Base-by-base conservation (phyloP, 441 rosid species). In the Populus tomentosa region DNA sequence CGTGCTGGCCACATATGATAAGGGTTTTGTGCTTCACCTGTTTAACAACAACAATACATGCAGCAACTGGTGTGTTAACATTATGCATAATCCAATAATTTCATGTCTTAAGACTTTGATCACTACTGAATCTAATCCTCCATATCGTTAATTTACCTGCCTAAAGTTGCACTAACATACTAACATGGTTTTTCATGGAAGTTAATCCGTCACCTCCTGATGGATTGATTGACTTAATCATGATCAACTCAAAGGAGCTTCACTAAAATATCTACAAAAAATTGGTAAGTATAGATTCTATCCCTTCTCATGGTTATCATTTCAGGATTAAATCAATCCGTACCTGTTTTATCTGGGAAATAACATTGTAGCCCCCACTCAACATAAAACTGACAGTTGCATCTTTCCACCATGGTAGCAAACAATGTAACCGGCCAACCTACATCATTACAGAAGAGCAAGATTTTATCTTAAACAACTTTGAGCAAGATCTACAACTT, bases 361-460 rank as follows among this genome's bases (percentile, higher is more conserved):
- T 67, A 67, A 94, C 90, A 69, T 87, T 85, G 82, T 91, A 94
- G 76, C 98, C 97, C 11, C 98, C 97, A 73, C 88, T 81, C 33
- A 84, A 82, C 94, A 94, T 92, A 61, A 90, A 92, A 82, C 79
- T 86, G 50, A 92, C 92, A 18, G 92, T 85, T 38, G 97, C 93
- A 84, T 91, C 90, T 71, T 88, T 90, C 97, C 96, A 92, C 96
- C 96, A 91, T 63, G 93, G 92, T 86, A 80, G 89, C 70, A 85
- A 82, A 84, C 97, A 92, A 85, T 94, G 97, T 83, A 92, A 80
- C 28, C 92, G 87, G 82, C 98, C 97, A 59, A 91, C 87, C 98
- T 92, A 18, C 6, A 53, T 53, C 61, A 53, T 53, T 5, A 53
- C 61, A 18, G n/a, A 3, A 53, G 21, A 53, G n/a, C n/a, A 53